Percentiles rank a stretch among this genome's conserved stretches.
Conservation (phyloP, 2,329 filamentous ascomycete genomes). For the Elsinoe perseae region DNA sequence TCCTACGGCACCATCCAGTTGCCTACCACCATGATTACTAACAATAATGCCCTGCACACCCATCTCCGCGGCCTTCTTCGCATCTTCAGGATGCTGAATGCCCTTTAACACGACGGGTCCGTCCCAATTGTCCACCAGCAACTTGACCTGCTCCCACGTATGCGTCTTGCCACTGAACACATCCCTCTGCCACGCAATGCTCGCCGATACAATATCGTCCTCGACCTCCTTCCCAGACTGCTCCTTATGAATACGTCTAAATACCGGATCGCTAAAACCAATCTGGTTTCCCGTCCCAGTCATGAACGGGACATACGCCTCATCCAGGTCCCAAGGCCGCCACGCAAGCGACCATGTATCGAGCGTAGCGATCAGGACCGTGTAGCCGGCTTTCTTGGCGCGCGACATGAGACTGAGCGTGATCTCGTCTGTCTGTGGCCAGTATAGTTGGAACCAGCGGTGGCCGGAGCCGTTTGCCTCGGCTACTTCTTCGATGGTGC, state of each 20-base stretch:
- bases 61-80: conserved; percentile 36
- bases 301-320: conserved; percentile 34
- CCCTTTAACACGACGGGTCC: conserved; percentile 59
- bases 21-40: conserved; percentile 47
- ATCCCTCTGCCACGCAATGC: conserved; percentile 45
- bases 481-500: conserved; percentile 60
- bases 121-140: conserved; percentile 53
- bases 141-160: conserved; percentile 52
- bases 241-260: conserved; percentile 49
- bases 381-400: conserved; percentile 55
- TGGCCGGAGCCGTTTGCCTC: conserved; percentile 43
- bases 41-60: conserved; percentile 46
- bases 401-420: conserved; percentile 56
- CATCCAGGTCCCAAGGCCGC: conserved; percentile 55
- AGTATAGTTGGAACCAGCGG: conserved; percentile 70
- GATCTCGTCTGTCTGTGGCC: conserved; percentile 59
- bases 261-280: conserved; percentile 61
- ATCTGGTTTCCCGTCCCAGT: conserved; percentile 45
- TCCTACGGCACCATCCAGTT: conserved; percentile 45
- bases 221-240: conserved; percentile 31
- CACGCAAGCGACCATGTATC: conserved; percentile 64
- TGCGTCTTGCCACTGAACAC: conserved; percentile 36
- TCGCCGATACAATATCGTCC: conserved; percentile 44
- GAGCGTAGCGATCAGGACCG: conserved; percentile 61
- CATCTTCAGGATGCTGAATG: conserved; percentile 45